Evolutionary conservation across 2,329 filamentous ascomycete species (phyloP).

Genomic region (Fusarium sp.): DNA sequence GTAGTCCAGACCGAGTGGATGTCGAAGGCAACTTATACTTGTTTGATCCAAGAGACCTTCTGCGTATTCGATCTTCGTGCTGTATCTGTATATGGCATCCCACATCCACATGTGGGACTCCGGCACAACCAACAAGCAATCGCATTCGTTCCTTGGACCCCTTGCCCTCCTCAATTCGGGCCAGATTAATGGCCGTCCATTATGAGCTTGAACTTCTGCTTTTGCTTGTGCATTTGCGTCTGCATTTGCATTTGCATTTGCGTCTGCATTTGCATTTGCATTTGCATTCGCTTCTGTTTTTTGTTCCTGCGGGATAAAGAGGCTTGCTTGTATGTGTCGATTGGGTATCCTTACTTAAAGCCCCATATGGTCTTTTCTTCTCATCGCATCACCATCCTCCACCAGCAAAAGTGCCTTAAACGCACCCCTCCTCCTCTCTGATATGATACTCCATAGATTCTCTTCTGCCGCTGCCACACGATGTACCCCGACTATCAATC

Average conservation of each 20-base stretch:
- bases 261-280: slow-evolving; percentile 16
- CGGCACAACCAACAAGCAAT: slow-evolving; percentile 44
- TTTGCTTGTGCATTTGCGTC: slow-evolving; percentile 11
- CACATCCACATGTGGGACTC: slow-evolving; percentile 46
- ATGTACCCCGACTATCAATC: slow-evolving; percentile 36
- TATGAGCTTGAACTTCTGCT: slow-evolving; percentile 40
- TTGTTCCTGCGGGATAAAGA: slow-evolving; percentile 50
- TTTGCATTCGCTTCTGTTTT: slow-evolving; percentile 16
- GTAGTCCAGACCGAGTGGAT: slow-evolving; percentile 38
- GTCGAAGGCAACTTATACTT: slow-evolving; percentile 54
- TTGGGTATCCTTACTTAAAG: slow-evolving; percentile 54
- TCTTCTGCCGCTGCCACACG: slow-evolving; percentile 31
- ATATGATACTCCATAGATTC: slow-evolving; percentile 12
- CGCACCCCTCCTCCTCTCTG: slow-evolving; percentile 19
- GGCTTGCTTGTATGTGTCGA: slow-evolving; percentile 48
- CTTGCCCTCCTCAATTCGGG: slow-evolving; percentile 23
- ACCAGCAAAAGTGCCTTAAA: slow-evolving; percentile 10
- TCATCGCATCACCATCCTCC: slow-evolving; percentile 43
- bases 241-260: slow-evolving; percentile 16
- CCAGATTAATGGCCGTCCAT: slow-evolving; percentile 31
- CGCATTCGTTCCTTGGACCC: slow-evolving; percentile 28
- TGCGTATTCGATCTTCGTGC: slow-evolving; percentile 30
- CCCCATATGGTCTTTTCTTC: slow-evolving; percentile 45
- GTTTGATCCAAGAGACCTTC: slow-evolving; percentile 28
- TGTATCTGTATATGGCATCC: slow-evolving; percentile 44